Percentiles rank a stretch among this genome's conserved stretches.
Evolutionary conservation across 805 yeast species (phyloP).

Genomic region (Groenewaldozyma salmanticensis): DNA sequence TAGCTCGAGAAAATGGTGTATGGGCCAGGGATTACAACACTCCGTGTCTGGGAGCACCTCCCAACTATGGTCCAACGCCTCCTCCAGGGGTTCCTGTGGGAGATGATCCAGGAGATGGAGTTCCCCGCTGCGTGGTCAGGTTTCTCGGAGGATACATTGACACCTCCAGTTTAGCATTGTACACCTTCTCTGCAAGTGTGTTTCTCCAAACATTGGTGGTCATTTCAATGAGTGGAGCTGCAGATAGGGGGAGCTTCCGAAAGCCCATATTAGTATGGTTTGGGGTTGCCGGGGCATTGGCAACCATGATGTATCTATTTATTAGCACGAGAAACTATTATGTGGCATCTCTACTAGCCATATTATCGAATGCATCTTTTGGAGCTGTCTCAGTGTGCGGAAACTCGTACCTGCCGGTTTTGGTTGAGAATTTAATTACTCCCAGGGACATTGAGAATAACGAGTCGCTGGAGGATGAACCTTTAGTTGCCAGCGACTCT

Average conservation of each 20-base stretch:
- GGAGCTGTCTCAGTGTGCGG: constrained; percentile 78
- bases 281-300: constrained; percentile 49
- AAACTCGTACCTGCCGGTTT: constrained; percentile 57
- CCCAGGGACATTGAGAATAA: not conserved
- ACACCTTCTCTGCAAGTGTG: constrained; percentile 65
- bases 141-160: constrained; percentile 44
- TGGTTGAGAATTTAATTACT: constrained; percentile 30
- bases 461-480: not conserved
- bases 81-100: constrained; percentile 10
- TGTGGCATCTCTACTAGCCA: constrained; percentile 45
- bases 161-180: constrained; percentile 63
- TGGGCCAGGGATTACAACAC: constrained; percentile 44
- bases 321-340: constrained; percentile 36
- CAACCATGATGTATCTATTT: constrained; percentile 39
- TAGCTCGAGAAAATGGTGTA: constrained; percentile 68
- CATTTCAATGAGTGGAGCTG: constrained; percentile 62
- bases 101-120: constrained; percentile 4
- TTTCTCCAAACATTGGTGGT: constrained; percentile 62
- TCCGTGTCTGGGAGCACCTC: constrained; percentile 40
- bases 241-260: constrained; percentile 54
- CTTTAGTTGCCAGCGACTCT: not conserved
- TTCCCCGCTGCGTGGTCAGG: constrained; percentile 39
- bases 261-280: constrained; percentile 46
- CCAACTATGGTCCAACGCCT: constrained; percentile 21
- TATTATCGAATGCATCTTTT: constrained; percentile 56